Evolutionary conservation across 352 stramenopile genomes (phyloP).

Genomic region (Achlya hypogyna): DNA sequence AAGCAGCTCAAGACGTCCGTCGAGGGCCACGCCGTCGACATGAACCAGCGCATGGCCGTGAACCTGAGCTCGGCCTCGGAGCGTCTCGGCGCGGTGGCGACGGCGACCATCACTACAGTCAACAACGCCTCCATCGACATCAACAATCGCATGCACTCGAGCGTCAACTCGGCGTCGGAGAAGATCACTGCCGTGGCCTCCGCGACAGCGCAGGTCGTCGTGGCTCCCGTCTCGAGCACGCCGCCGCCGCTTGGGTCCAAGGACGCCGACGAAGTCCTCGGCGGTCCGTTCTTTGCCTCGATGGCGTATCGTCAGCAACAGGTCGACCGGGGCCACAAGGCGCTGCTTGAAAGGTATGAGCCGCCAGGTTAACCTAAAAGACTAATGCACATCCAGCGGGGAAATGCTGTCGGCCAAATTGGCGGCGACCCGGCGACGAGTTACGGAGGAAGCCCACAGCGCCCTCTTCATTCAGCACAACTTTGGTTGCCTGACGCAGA

Average conservation of each 20-base stretch:
- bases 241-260: slow-evolving; percentile 3
- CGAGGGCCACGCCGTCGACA: slow-evolving; percentile 11
- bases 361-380: not conserved
- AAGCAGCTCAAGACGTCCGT: slow-evolving; percentile 19
- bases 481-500: slow-evolving; percentile 16
- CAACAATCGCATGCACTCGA: slow-evolving; percentile 11
- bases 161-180: slow-evolving; percentile 1
- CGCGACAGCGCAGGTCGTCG: not conserved
- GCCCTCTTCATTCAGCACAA: slow-evolving; percentile 17
- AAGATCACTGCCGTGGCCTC: slow-evolving; percentile 1
- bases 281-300: slow-evolving; percentile 17
- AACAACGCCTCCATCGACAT: slow-evolving; percentile 10
- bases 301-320: slow-evolving; percentile 17
- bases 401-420: slow-evolving; percentile 1
- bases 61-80: slow-evolving; percentile 13
- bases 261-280: slow-evolving; percentile 12
- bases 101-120: not conserved
- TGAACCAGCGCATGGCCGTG: slow-evolving; percentile 17
- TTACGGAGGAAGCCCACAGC: slow-evolving; percentile 15
- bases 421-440: slow-evolving; percentile 4
- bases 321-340: not conserved
- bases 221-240: not conserved
- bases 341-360: slow-evolving; percentile 7
- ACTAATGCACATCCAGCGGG: not conserved
- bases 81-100: slow-evolving; percentile 9